A percentile compares a stretch with the other conserved stretches of the same genome.
phyloP scores from a whole-genome alignment of 257 asterid genomes.

The Primulina tabacum region DNA sequence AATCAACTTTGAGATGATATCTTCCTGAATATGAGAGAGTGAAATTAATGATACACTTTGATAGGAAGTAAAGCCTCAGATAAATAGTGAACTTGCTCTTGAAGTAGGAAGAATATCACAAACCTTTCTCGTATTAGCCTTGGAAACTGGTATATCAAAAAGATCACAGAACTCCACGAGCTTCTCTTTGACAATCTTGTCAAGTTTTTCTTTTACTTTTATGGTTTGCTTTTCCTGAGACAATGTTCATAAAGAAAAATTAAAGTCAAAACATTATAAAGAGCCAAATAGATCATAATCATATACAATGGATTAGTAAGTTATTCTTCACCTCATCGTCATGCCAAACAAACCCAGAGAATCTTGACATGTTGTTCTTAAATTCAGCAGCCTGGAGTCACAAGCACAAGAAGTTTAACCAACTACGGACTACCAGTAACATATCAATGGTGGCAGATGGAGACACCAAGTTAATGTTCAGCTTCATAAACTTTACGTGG shows the following conservation, averaged over 20 bases:
- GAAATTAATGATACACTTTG: constrained; percentile 1
- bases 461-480: constrained; percentile 11
- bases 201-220: constrained; percentile 77
- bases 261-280: constrained; percentile 1
- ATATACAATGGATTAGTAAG: constrained; percentile 5
- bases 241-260: constrained; percentile 16
- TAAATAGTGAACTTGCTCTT: neutral
- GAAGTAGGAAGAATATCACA: constrained; percentile 25
- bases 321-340: constrained; percentile 59
- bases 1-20: constrained; percentile 63
- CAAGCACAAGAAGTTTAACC: constrained; percentile 6
- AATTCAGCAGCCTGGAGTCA: constrained; percentile 70
- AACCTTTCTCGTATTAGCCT: constrained; percentile 67
- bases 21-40: constrained; percentile 58
- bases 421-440: neutral
- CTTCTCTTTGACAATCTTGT: constrained; percentile 84
- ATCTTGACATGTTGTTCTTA: constrained; percentile 69
- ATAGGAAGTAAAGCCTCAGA: neutral
- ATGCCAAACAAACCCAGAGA: constrained; percentile 95
- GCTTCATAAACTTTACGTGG: neutral
- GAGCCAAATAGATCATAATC: constrained; percentile 17
- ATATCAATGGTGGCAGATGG: neutral
- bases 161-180: constrained; percentile 77
- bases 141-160: constrained; percentile 65
- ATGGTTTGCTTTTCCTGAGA: constrained; percentile 79